A percentile compares a stretch with the other conserved stretches of the same genome.
These are phyloP conservation scores for Calonectria pseudoturangicola DNA, from an alignment of 2,329 filamentous ascomycete genomes.

Conservation along the genomic window DNA sequence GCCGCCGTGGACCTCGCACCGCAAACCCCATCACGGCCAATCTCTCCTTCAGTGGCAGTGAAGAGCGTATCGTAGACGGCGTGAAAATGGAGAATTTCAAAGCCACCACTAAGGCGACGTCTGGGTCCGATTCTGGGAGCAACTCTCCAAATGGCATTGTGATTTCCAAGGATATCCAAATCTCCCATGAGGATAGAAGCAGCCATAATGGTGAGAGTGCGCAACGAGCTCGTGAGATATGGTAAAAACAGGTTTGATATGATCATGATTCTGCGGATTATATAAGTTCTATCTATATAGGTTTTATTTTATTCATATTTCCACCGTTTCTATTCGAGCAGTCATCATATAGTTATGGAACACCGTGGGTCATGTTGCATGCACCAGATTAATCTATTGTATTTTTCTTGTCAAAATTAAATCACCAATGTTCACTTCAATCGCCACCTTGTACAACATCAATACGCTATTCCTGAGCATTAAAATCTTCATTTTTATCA, in stretches of 20 bases:
- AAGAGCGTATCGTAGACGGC: slow-evolving; percentile 65
- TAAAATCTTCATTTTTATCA: background rate
- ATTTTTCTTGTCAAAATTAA: no score
- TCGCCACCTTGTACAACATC: background rate
- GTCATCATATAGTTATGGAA: background rate
- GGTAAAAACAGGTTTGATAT: slow-evolving; percentile 33
- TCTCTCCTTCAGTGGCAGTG: slow-evolving; percentile 61
- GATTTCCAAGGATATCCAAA: slow-evolving; percentile 64
- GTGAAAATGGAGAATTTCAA: slow-evolving; percentile 63
- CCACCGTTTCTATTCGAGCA: no score
- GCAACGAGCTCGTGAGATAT: slow-evolving; percentile 33
- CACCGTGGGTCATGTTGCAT: background rate
- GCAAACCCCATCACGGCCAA: slow-evolving; percentile 60
- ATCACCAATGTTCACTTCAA: no score
- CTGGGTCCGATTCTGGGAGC: slow-evolving; percentile 40
- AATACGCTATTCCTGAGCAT: background rate
- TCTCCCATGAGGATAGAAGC: slow-evolving; percentile 53
- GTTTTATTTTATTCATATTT: background rate
- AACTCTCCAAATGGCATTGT: slow-evolving; percentile 58
- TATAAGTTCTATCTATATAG: background rate
- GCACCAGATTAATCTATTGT: background rate
- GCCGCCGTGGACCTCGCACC: slow-evolving; percentile 57
- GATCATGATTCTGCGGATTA: background rate
- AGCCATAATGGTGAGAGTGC: slow-evolving; percentile 26
- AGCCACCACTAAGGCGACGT: slow-evolving; percentile 14